phyloP scores from a whole-genome alignment of 805 yeast genomes.

The Jamesozyma hellenica region DNA sequence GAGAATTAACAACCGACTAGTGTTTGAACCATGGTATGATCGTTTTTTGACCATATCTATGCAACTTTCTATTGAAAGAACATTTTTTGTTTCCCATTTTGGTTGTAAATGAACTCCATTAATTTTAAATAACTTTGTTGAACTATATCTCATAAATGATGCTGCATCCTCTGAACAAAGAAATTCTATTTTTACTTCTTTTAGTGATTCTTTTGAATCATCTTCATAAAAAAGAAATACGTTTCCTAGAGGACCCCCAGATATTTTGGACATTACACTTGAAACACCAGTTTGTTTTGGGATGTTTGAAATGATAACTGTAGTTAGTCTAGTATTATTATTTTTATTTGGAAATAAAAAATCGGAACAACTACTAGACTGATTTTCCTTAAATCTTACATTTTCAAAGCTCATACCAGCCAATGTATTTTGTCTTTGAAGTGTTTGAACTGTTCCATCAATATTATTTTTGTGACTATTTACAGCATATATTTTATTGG shows the following conservation, averaged over 20 bases:
- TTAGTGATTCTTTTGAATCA: slow-evolving; percentile 15
- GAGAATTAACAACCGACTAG: slow-evolving; percentile 43
- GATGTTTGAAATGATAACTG: slow-evolving; percentile 29
- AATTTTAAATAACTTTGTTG: slow-evolving; percentile 44
- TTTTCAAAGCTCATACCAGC: too few relatives aligned
- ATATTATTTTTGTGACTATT: too few relatives aligned
- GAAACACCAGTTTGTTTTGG: slow-evolving; percentile 38
- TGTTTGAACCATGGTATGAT: neutral
- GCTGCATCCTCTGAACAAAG: slow-evolving; percentile 43
- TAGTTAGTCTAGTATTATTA: neutral
- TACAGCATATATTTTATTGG: neutral
- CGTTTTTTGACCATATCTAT: neutral
- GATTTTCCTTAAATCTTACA: too few relatives aligned
- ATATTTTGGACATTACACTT: slow-evolving; percentile 43
- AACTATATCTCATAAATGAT: slow-evolving; percentile 41
- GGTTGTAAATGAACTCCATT: slow-evolving; percentile 46
- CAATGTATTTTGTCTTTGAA: too few relatives aligned
- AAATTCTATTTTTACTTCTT: slow-evolving; percentile 40
- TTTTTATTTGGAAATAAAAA: neutral
- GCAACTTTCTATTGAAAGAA: neutral
- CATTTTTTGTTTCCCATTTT: slow-evolving; percentile 32
- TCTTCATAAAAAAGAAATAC: slow-evolving; percentile 24
- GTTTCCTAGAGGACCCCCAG: slow-evolving; percentile 63
- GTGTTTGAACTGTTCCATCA: too few relatives aligned
- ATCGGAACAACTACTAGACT: too few relatives aligned